Conservation (phyloP, 768 basidiomycete species). For the Xanthoconium purpureum region DNA sequence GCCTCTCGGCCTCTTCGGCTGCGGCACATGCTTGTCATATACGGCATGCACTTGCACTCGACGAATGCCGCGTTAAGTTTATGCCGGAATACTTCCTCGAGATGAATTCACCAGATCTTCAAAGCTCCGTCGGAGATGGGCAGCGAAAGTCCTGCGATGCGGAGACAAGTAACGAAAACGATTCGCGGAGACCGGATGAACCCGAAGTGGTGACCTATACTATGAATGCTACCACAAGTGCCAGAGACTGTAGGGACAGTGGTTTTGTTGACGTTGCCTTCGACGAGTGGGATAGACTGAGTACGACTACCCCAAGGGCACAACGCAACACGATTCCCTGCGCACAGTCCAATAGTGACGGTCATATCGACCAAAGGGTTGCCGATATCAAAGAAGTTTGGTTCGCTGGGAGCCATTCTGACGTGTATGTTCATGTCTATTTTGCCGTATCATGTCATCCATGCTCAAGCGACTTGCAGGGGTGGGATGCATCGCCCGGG, state of each 20-base stretch:
- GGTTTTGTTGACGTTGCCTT: neutral
- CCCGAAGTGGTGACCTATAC: neutral
- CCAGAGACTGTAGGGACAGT: neutral
- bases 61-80: conserved; percentile 16
- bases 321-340: neutral
- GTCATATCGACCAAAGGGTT: neutral
- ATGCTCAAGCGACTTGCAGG: neutral
- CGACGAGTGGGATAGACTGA: neutral
- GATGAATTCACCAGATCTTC: conserved; percentile 17
- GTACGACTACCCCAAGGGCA: neutral
- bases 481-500: conserved; percentile 5
- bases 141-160: neutral
- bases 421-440: neutral
- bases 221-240: neutral
- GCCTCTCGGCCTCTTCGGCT: conserved; percentile 55
- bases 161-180: neutral
- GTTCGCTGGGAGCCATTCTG: conserved; percentile 6
- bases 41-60: conserved; percentile 62
- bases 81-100: conserved; percentile 16
- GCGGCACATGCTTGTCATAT: conserved; percentile 56
- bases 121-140: neutral
- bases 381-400: conserved; percentile 6
- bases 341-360: neutral
- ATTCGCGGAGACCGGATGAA: neutral
- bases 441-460: neutral